Conservation (phyloP, 768 basidiomycete genomes). For the Leccinum uliginosum region DNA sequence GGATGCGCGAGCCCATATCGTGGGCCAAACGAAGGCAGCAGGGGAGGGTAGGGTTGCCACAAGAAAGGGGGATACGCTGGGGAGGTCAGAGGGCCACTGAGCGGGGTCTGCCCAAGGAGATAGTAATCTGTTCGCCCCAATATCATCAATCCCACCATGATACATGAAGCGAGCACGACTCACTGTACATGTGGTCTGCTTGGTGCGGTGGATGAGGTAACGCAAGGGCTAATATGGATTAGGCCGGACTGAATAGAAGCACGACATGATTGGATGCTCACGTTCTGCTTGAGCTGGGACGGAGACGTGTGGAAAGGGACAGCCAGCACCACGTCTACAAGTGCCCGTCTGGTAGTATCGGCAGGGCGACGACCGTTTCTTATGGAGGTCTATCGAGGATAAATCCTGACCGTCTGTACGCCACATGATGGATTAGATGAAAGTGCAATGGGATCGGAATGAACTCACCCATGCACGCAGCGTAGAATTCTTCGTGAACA, state of each 20-base stretch:
- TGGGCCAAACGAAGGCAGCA: constrained; percentile 15
- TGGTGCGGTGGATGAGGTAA: constrained; percentile 11
- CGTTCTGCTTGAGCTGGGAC: constrained; percentile 11
- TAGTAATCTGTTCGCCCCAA: constrained; percentile 18
- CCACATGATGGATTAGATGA: constrained; percentile 8
- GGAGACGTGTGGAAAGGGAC: constrained; percentile 22
- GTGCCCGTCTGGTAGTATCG: constrained; percentile 24
- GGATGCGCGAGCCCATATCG: constrained; percentile 8
- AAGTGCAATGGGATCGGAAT: neutral
- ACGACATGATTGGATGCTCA: constrained; percentile 4
- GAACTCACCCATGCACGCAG: constrained; percentile 16
- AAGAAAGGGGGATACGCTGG: constrained; percentile 17
- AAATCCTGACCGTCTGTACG: constrained; percentile 10
- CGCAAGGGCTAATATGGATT: constrained; percentile 10
- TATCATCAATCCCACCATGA: constrained; percentile 1
- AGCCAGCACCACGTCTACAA: constrained; percentile 26
- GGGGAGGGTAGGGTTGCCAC: constrained; percentile 31
- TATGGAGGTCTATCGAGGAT: neutral
- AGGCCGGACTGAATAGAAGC: constrained; percentile 3
- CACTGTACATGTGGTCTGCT: constrained; percentile 16
- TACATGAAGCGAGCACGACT: constrained; percentile 2
- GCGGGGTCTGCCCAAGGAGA: constrained; percentile 12
- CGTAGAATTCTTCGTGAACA: constrained; percentile 13
- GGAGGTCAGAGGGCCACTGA: constrained; percentile 15
- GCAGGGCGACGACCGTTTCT: constrained; percentile 14